Evolutionary conservation across 768 basidiomycete genomes (phyloP), one percentile per base, ranked within the genome.

Genomic region (Leucosporidium scottii): DNA sequence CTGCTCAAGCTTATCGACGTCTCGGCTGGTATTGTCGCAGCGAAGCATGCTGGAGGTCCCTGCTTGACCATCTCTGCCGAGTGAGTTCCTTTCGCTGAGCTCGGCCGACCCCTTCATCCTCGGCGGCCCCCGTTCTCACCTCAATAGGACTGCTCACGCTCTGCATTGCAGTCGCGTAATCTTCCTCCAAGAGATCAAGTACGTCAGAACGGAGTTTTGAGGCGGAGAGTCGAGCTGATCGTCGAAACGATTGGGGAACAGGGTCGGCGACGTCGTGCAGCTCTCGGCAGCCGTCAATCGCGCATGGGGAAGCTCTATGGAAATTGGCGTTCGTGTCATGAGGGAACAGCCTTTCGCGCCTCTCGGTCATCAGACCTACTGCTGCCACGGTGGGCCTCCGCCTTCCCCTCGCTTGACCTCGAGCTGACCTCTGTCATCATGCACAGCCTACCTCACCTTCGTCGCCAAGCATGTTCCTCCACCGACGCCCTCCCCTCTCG

Each of bases 291-390:
- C 62, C 0, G 71, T 72, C 15, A 72, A 72, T 57, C 39, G 71
- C 13, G 71, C 71, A 0, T 72, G 71, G 71, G 67, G 67, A 23
- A 71, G 70, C 61, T 72, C 67, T 47, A 72, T 72, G 71, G 71
- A 72, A 44, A 72, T 72, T 54, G 71, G 71, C 25, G 71, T 72
- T 10, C 53, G 65, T 23, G 71, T 72, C 39, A 60, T 58, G 55
- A 55, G 61, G 13, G 65, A 72, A 39, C 57, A 67, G 34, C 55
- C 66, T 21, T 13, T 23, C 4, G 15, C 62, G 4, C 39, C 39
- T 15, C 39, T 44, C 39, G 62, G 36, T 0, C 28, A 21, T 7
- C 27, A 64, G 20, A 61, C 51, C 0, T 72, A 72, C 57, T 69
- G 67, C 65, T 72, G 67, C 53, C 71, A 72, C 50, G 70, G 59